Conservation (phyloP, 768 basidiomycete genomes). For the Lyophyllum atratum region DNA sequence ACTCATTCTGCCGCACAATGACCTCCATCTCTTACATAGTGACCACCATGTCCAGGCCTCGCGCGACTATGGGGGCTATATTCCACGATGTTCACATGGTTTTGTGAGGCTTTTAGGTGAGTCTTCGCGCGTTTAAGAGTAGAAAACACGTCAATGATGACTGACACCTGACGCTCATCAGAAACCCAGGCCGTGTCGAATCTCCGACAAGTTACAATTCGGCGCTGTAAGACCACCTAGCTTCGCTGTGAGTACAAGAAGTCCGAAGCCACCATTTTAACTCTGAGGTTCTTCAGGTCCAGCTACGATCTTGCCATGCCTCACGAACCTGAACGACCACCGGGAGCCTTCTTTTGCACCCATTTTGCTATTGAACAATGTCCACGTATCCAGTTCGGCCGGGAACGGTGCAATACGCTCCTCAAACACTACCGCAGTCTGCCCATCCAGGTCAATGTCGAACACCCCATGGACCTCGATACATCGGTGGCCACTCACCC, state of each 20-base stretch:
- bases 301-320: conserved; percentile 8
- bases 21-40: no score
- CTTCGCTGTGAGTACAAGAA: background rate
- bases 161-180: no score
- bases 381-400: conserved; percentile 11
- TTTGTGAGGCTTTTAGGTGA: no score
- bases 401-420: conserved; percentile 15
- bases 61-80: no score
- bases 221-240: background rate
- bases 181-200: no score
- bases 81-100: no score
- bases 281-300: conserved; percentile 4
- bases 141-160: no score
- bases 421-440: conserved; percentile 11
- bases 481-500: background rate
- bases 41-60: no score
- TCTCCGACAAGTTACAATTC: background rate
- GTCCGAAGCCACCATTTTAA: conserved; percentile 1
- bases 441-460: conserved; percentile 1
- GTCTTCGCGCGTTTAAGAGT: no score
- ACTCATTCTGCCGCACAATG: no score
- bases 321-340: conserved; percentile 4
- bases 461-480: background rate
- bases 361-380: conserved; percentile 8
- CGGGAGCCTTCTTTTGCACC: background rate